Evolutionary conservation across 768 basidiomycete species (phyloP).

Genomic region (Fistulinella prunicolor): DNA sequence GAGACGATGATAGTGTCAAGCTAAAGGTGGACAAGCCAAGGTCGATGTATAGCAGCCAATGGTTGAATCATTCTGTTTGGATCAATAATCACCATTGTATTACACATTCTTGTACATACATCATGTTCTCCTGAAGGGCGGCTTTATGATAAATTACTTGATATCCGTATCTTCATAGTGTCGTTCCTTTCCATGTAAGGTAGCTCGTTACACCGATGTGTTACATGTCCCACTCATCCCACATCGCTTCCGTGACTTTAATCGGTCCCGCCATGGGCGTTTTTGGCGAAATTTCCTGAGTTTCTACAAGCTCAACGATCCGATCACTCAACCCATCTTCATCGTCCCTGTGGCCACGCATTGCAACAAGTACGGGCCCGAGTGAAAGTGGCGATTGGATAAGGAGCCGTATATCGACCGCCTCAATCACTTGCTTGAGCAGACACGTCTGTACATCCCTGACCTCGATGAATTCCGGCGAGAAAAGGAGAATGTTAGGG

Average conservation of each 20-base stretch:
- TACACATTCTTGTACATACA: slow-evolving; percentile 15
- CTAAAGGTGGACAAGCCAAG: not conserved
- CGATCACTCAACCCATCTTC: slow-evolving; percentile 56
- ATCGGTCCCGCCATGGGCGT: slow-evolving; percentile 23
- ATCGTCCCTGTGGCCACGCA: slow-evolving; percentile 60
- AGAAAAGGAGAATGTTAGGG: slow-evolving; percentile 68
- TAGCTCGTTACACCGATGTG: not conserved
- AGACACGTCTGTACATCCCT: slow-evolving; percentile 60
- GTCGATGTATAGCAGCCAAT: too few relatives aligned
- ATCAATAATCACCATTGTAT: slow-evolving; percentile 2
- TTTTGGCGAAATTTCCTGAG: slow-evolving; percentile 51
- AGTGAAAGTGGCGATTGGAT: slow-evolving; percentile 35
- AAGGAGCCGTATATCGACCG: slow-evolving; percentile 62
- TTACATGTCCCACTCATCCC: slow-evolving; percentile 79
- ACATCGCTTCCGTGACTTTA: slow-evolving; percentile 31
- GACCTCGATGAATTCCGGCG: slow-evolving; percentile 71
- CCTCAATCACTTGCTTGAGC: slow-evolving; percentile 84
- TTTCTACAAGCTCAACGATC: slow-evolving; percentile 68
- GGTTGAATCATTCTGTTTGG: too few relatives aligned
- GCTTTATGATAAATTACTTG: slow-evolving; percentile 15
- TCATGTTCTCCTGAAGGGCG: not conserved
- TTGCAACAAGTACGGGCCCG: slow-evolving; percentile 58
- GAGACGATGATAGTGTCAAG: not conserved
- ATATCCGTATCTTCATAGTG: slow-evolving; percentile 1
- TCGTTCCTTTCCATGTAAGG: not conserved